Evolutionary conservation across 257 asterid genomes (phyloP).

Genomic region (Forsythia suspensa): DNA sequence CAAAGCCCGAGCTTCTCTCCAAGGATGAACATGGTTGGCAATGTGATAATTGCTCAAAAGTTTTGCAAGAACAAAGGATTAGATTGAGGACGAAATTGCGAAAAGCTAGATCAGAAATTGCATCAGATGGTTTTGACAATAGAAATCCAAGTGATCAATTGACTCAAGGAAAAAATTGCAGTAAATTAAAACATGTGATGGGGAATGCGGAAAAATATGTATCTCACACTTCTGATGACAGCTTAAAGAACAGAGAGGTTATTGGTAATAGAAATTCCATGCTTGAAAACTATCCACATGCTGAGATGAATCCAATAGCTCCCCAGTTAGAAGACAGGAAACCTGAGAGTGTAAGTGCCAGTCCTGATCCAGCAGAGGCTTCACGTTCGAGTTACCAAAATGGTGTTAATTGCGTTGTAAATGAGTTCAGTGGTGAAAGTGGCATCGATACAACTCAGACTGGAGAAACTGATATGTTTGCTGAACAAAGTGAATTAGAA

Average conservation of each 20-base stretch:
- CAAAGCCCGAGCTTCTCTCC: slow-evolving; percentile 72
- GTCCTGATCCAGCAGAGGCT: slow-evolving; percentile 26
- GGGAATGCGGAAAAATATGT: slow-evolving; percentile 29
- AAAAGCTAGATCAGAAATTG: slow-evolving; percentile 23
- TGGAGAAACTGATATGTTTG: slow-evolving; percentile 18
- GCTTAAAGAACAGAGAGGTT: slow-evolving; percentile 20
- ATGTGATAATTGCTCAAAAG: slow-evolving; percentile 86
- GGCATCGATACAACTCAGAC: slow-evolving; percentile 32
- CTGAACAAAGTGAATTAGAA: slow-evolving; percentile 39
- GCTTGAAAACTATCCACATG: slow-evolving; percentile 23
- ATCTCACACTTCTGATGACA: slow-evolving; percentile 30
- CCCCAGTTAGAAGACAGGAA: slow-evolving; percentile 27
- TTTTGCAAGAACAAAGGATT: slow-evolving; percentile 45
- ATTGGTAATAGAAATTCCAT: slow-evolving; percentile 26
- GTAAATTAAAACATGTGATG: slow-evolving; percentile 21
- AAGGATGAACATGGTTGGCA: slow-evolving; percentile 94
- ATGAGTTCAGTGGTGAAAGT: slow-evolving; percentile 18
- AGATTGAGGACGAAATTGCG: slow-evolving; percentile 35
- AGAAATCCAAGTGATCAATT: slow-evolving; percentile 24
- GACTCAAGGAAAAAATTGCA: slow-evolving; percentile 11
- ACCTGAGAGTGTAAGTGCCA: slow-evolving; percentile 15
- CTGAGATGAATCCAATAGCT: slow-evolving; percentile 30
- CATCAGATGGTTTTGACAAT: slow-evolving; percentile 30
- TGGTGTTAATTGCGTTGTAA: slow-evolving; percentile 16
- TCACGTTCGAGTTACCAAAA: slow-evolving; percentile 28